A percentile compares a stretch with the other conserved stretches of the same genome.
These are phyloP conservation scores for Lolium rigidum DNA, from an alignment of 176 grass and related monocot genomes.

Conservation along the genomic window DNA sequence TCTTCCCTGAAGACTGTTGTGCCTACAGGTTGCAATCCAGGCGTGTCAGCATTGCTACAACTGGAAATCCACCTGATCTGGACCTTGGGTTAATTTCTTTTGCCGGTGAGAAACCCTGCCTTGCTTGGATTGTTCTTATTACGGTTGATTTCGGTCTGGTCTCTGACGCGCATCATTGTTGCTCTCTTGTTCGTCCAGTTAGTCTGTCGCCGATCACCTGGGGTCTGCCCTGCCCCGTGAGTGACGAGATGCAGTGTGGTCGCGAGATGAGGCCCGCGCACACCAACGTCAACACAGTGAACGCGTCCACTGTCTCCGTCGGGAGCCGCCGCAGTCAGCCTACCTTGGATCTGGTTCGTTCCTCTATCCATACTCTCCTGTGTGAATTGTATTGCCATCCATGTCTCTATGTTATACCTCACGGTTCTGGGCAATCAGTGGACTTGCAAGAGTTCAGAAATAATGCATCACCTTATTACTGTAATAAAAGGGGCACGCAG, in stretches of 20 bases:
- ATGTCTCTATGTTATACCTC: neutral
- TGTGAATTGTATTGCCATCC: neutral
- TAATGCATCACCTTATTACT: no score
- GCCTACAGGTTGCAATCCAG: no score
- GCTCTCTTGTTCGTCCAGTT: neutral
- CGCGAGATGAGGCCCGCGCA: slow-evolving; percentile 53
- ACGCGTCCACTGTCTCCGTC: slow-evolving; percentile 43
- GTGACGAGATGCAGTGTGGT: slow-evolving; percentile 37
- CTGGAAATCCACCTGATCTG: no score
- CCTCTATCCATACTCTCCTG: neutral
- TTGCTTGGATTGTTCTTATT: no score
- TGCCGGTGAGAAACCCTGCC: no score
- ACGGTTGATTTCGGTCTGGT: neutral
- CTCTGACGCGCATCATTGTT: neutral
- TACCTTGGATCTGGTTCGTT: slow-evolving; percentile 57
- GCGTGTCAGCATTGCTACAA: no score
- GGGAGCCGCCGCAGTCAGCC: slow-evolving; percentile 61
- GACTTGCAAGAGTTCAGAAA: no score
- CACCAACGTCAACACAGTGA: no score
- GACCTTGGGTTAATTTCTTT: no score
- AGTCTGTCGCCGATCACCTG: neutral
- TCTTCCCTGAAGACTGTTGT: no score
- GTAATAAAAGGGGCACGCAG: neutral
- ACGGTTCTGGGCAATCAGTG: no score
- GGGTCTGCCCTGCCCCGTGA: neutral